Evolutionary conservation across 208 protist species (phyloP), one percentile per base, ranked within the genome.

Genomic region (Wallacemonas sp.): DNA sequence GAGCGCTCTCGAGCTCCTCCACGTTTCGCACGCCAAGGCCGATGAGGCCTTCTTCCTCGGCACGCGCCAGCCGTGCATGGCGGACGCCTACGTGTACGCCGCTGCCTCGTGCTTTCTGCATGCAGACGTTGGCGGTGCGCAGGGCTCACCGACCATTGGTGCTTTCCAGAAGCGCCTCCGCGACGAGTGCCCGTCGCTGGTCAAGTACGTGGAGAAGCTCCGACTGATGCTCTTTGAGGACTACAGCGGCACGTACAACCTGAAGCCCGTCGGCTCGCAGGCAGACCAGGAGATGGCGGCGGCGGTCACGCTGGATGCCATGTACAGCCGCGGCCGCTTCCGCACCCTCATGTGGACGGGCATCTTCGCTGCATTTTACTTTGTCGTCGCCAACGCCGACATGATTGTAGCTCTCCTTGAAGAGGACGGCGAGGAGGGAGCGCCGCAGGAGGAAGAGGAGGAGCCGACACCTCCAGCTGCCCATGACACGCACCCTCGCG

Each of bases 211-310:
- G n/a, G 85, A 96, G 61, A 76, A 76, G 36, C 45, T 96, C 32
- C 82, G 84, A n/a, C 29, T 69, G n/a, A 67, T 81, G 59, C 82
- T 89, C 61, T 96, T 84, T 64, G 90, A 91, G 61, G 83, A 91
- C 8, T 90, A 92, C 59, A 84, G 75, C 61, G 78, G 81, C 18
- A 81, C 76, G 16, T 93, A 96, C 75, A 67, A 66, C 32, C 66
- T 96, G 25, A 74, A 77, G 59, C 77, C 75, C 33, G 28, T 45
- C n/a, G 33, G 23, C 7, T 25, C 18, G 1, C 70, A 59, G 38
- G 59, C 45, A 50, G 44, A 32, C 28, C 62, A 42, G 41, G 18
- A 28, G 14, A 49, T 55, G 7, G 61, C 8, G 5, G 59, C 45
- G 22, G 54, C 49, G 5, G 32, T 55, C 26, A 65, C 64, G 3